Percentiles rank a stretch among this genome's conserved stretches.
phyloP scores from a whole-genome alignment of 257 asterid species.

The Przewalskia tangutica region DNA sequence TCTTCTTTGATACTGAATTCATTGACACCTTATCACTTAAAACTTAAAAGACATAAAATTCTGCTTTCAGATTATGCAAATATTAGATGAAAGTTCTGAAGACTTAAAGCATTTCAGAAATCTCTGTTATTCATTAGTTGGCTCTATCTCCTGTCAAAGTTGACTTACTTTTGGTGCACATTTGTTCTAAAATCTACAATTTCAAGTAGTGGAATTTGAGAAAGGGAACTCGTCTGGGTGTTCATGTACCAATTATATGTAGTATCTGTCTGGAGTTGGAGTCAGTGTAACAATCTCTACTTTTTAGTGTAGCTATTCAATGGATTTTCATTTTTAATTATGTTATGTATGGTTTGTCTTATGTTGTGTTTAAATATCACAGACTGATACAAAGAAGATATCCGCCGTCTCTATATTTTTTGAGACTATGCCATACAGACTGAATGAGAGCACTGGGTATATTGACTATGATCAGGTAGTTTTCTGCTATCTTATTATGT shows the following conservation, averaged over 20 bases:
- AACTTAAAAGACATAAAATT: neutral
- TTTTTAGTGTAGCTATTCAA: neutral
- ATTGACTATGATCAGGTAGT: constrained; percentile 90
- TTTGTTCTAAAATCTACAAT: neutral
- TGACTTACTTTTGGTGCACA: neutral
- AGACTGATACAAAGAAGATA: constrained; percentile 95
- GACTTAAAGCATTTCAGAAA: neutral
- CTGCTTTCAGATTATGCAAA: neutral
- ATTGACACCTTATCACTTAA: neutral
- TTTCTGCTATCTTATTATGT: neutral
- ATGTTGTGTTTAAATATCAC: constrained; percentile 11
- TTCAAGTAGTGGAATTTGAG: neutral
- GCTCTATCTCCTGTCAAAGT: neutral
- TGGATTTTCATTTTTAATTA: neutral
- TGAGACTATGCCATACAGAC: constrained; percentile 94
- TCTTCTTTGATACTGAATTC: neutral
- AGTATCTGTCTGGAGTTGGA: neutral
- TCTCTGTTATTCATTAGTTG: neutral
- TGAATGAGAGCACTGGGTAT: constrained; percentile 83
- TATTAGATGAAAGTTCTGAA: neutral
- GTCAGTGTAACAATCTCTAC: neutral
- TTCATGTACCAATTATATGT: neutral
- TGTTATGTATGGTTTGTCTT: neutral
- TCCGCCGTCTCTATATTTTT: constrained; percentile 89
- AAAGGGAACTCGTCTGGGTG: neutral